Base-by-base conservation (phyloP, 2,329 filamentous ascomycete species). In the Fusarium domesticum region DNA sequence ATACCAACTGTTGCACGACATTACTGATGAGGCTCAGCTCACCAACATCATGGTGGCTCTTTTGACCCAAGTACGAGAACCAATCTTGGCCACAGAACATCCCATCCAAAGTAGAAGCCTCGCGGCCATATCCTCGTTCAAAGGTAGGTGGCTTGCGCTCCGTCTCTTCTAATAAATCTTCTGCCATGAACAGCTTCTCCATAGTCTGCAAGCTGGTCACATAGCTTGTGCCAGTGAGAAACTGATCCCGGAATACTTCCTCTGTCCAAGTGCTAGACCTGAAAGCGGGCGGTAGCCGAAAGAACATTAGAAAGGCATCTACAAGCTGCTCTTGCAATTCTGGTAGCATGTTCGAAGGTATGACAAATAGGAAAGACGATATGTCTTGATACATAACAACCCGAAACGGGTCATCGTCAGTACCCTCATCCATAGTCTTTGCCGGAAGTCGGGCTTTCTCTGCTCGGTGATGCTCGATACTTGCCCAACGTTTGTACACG, bases 361-460 rank as follows among this genome's bases (percentile, higher is more conserved):
- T 64, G 38, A 69, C 57, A 23, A 81, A 69, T 2, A 95, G 60
- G 19, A 86, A 74, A 1, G 78, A 73, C 49, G 81, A 70, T 16
- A 96, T 72, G 62, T 97, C 93, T 0, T 82, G 79, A 55, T 84
- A 90, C 59, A 96, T 79, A 35, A 96, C 78, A 4, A 93, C 80
- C 28, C 90, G 79, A 54, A 87, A 95, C 0, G 89, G 87, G 58
- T 96, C 92, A 46, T 91, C 85, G 51, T 89, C 85, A 14, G 77
- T 79, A 2, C 80, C 76, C 18, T 89, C 83, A 61, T 96, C 89
- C 48, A 86, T 72, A 0, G 85, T 85, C 37, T 87, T 80, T 14
- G 87, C 87, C 6, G 90, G 88, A 43, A 83, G 70, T 32, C 70
- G 72, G 7, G 84, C 74, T 33, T 69, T 67, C 12, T 59, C 50